Base-by-base conservation (phyloP, 1,284 basidiomycete species). In the Neolentinus lepideus region DNA sequence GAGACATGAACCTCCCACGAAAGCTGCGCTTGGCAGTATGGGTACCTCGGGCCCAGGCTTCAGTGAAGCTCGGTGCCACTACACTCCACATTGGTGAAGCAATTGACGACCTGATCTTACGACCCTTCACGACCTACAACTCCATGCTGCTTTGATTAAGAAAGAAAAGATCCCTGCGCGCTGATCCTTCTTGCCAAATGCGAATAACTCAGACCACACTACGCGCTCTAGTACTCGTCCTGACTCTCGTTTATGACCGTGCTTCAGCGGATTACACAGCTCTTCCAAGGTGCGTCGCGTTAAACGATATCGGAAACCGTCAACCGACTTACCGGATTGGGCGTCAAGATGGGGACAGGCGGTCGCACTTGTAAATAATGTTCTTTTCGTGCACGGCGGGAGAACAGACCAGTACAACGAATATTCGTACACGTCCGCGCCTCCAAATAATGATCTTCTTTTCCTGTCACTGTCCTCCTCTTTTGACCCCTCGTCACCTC, bases 281-380 rank as follows among this genome's bases (percentile, higher is more conserved):
- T 24, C 54, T 63, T 33, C 61, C 67, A n/a, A 66, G 67, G 67
- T 67, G 53, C 31, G 63, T 58, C 4, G 19, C 10, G n/a, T 52
- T 0, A 26, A 24, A 47, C 45, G 22, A 50, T 4, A 43, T 53
- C 8, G 6, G 24, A 2, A 22, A 22, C 16, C n/a, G n/a, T 50
- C 3, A 14, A 14, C 21, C 2, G 2, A 45, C 38, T 45, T 31
- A 31, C 29, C 12, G 29, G 19, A 47, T 31, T 27, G 35, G 35
- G 22, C 12, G 27, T 47, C 14, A 59, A 94, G 92, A 75, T 94
- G 92, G 92, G 92, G 86, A 35, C 89, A 91, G 60, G 88, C 89
- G 10, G 71, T 74, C 1, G 77, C 82, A 22, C 66, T 86, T 48
- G 69, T 90, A 22, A 75, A 82, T 60, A 78, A 83, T 57, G 75